Conservation (phyloP, 2,329 filamentous ascomycete genomes). For the Chaetomiaceae sp. region DNA sequence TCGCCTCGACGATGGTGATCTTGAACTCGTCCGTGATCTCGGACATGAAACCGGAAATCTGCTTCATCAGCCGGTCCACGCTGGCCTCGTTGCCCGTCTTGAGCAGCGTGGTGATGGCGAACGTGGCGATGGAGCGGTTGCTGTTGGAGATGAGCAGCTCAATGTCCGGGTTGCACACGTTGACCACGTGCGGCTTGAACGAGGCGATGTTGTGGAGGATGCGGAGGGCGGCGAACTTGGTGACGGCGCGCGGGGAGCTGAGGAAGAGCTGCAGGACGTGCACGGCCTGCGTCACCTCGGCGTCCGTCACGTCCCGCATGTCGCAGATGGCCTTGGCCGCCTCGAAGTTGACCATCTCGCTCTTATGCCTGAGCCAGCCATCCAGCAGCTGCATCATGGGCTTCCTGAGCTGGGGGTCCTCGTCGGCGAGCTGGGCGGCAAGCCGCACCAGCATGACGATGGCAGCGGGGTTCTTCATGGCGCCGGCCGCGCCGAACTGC, state of each 20-base stretch:
- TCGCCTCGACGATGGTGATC: slow-evolving; percentile 99
- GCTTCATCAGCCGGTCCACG: slow-evolving; percentile 96
- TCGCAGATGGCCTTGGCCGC: slow-evolving; percentile 97
- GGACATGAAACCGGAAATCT: slow-evolving; percentile 96
- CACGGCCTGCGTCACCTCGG: slow-evolving; percentile 85
- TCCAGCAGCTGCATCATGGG: slow-evolving; percentile 97
- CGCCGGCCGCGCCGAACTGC: slow-evolving; percentile 87
- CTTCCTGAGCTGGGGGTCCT: slow-evolving; percentile 81
- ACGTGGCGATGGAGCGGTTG: slow-evolving; percentile 96
- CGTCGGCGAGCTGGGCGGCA: slow-evolving; percentile 89
- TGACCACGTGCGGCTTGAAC: slow-evolving; percentile 90
- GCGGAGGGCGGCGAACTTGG: slow-evolving; percentile 94
- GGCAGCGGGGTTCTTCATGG: slow-evolving; percentile 91
- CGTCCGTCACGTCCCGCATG: slow-evolving; percentile 87
- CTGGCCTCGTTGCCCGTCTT: slow-evolving; percentile 98
- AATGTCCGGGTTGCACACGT: slow-evolving; percentile 94
- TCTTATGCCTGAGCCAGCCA: slow-evolving; percentile 96
- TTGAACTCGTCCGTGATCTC: slow-evolving; percentile 99
- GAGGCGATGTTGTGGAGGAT: slow-evolving; percentile 95
- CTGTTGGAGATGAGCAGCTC: slow-evolving; percentile 94
- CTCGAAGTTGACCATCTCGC: slow-evolving; percentile 99
- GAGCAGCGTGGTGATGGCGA: slow-evolving; percentile 94
- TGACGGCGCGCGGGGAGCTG: slow-evolving; percentile 89
- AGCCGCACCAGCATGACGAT: slow-evolving; percentile 88
- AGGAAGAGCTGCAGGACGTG: slow-evolving; percentile 96